Percentiles rank a stretch among this genome's conserved stretches.
These are phyloP conservation scores for Aspergillus pseudotamarii DNA, from an alignment of 2,329 filamentous ascomycete genomes.

Conservation along the genomic window DNA sequence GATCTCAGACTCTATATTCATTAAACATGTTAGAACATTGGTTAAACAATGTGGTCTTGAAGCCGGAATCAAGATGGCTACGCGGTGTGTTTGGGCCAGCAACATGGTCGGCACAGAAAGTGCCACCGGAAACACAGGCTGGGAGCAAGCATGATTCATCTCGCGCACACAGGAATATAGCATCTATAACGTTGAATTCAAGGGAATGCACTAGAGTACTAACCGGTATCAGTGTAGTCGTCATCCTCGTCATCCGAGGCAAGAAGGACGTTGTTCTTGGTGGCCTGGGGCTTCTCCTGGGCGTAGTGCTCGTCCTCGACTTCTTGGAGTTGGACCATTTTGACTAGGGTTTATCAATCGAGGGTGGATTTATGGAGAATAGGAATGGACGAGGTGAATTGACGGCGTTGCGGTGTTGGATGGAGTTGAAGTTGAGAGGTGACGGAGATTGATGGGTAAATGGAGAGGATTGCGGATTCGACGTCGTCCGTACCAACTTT, in stretches of 20 bases:
- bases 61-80: background rate
- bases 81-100: conserved; percentile 7
- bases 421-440: conserved; percentile 13
- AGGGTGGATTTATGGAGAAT: conserved; percentile 4
- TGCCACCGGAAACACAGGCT: conserved; percentile 12
- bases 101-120: background rate
- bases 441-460: conserved; percentile 27
- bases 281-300: conserved; percentile 66
- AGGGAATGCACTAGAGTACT: conserved; percentile 27
- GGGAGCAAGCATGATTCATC: conserved; percentile 41
- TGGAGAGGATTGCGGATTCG: conserved; percentile 23
- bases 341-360: conserved; percentile 26
- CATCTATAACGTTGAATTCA: background rate
- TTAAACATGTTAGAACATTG: conserved; percentile 9
- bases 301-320: conserved; percentile 96
- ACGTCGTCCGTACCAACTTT: conserved; percentile 38
- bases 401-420: conserved; percentile 5
- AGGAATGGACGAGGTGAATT: conserved; percentile 12
- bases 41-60: background rate
- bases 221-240: conserved; percentile 92
- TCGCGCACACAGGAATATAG: conserved; percentile 12
- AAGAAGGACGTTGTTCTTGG: conserved; percentile 58
- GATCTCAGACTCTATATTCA: conserved; percentile 72
- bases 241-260: conserved; percentile 67
- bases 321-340: conserved; percentile 95